Percentiles rank a stretch among this genome's conserved stretches.
These are phyloP conservation scores for Leccinum imitatum DNA, from an alignment of 768 basidiomycete genomes.

Conservation along the genomic window DNA sequence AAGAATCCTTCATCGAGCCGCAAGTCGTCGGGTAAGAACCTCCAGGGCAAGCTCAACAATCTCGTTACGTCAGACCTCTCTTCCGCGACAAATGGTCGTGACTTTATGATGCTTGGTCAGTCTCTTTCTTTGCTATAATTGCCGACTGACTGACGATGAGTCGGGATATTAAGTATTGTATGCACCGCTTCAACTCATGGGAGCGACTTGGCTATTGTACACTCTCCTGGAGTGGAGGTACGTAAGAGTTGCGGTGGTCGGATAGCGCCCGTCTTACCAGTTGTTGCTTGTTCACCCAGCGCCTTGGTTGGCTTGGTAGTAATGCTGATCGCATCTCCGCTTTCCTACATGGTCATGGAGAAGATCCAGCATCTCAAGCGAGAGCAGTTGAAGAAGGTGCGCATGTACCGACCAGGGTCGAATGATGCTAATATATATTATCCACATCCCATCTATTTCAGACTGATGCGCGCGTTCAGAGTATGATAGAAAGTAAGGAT, in stretches of 20 bases:
- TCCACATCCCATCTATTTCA: not conserved
- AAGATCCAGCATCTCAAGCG: slow-evolving; percentile 1
- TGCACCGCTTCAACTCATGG: slow-evolving; percentile 2
- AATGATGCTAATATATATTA: not conserved
- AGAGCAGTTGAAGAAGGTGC: slow-evolving; percentile 4
- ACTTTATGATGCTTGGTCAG: slow-evolving; percentile 4
- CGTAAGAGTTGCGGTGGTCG: not conserved
- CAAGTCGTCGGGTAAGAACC: slow-evolving; percentile 1
- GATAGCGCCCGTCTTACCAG: not conserved
- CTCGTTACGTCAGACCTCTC: slow-evolving; percentile 4
- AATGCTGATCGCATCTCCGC: not conserved
- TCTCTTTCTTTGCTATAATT: too few relatives aligned
- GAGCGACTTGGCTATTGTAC: slow-evolving; percentile 1
- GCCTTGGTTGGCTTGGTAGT: slow-evolving; percentile 1
- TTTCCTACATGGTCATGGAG: not conserved
- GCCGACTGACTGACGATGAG: not conserved
- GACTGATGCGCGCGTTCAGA: slow-evolving; percentile 4
- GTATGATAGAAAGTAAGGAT: not conserved
- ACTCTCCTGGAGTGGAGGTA: slow-evolving; percentile 6
- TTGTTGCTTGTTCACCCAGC: not conserved
- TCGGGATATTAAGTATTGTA: not conserved
- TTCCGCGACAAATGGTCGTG: not conserved
- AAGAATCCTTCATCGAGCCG: not conserved
- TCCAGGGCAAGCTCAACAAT: slow-evolving; percentile 4
- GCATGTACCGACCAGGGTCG: not conserved